Conservation (phyloP, 1,284 basidiomycete species). For the Trichosporon coremiiforme region DNA sequence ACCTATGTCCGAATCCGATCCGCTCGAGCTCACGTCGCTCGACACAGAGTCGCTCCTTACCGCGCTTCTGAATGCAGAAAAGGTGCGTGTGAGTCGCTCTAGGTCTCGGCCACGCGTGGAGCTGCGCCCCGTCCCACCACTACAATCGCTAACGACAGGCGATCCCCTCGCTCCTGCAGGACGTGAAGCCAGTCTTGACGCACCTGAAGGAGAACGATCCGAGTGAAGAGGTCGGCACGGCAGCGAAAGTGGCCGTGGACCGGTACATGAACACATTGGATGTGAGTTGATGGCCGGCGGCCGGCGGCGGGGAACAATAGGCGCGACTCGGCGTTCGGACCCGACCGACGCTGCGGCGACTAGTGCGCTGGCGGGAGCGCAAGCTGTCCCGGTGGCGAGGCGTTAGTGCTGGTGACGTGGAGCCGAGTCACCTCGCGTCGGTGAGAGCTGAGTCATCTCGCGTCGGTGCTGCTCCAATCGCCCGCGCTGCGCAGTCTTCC, state of each 20-base stretch:
- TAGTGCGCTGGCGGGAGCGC: no score
- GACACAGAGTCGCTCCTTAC: constrained; percentile 45
- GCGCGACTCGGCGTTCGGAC: no score
- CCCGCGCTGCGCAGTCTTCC: no score
- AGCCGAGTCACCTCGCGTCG: not conserved
- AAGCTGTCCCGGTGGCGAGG: not conserved
- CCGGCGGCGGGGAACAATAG: not conserved
- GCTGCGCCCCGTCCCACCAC: no score
- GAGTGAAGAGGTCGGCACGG: constrained; percentile 35
- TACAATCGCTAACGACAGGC: constrained; percentile 34
- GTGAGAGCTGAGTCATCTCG: no score
- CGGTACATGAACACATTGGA: constrained; percentile 48
- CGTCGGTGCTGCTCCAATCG: no score
- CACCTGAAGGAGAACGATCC: constrained; percentile 34
- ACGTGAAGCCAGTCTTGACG: constrained; percentile 48
- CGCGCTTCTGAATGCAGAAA: constrained; percentile 48
- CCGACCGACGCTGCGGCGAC: no score
- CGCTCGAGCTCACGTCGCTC: constrained; percentile 46
- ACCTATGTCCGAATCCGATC: constrained; percentile 29
- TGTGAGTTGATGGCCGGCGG: constrained; percentile 38
- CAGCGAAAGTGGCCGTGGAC: constrained; percentile 41
- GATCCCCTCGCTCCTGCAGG: constrained; percentile 44
- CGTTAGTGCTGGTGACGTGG: not conserved
- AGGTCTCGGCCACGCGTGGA: no score
- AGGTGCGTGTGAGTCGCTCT: constrained; percentile 33